A percentile compares a stretch with the other conserved stretches of the same genome.
These are phyloP conservation scores for Nicotiana tomentosiformis DNA, from an alignment of 257 asterid genomes.

Conservation along the genomic window DNA sequence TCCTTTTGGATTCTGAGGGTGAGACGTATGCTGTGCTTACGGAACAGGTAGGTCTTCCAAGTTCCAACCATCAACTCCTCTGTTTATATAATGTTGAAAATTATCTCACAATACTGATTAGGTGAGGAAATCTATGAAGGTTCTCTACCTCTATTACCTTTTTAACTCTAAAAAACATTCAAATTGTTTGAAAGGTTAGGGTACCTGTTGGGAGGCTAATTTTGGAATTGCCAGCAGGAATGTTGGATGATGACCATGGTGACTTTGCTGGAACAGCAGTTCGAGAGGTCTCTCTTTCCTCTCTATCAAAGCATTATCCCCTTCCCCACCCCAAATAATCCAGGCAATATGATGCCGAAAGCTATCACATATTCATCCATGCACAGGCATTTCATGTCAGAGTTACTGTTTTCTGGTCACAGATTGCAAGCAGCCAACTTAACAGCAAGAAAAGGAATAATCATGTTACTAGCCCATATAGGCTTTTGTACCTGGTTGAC, in stretches of 20 bases:
- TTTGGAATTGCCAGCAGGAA: slow-evolving; percentile 93
- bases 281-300: slow-evolving; percentile 70
- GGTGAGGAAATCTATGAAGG: background rate
- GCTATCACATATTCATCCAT: background rate
- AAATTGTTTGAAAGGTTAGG: slow-evolving; percentile 55
- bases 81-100: background rate
- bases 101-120: background rate
- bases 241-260: slow-evolving; percentile 88
- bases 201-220: slow-evolving; percentile 93
- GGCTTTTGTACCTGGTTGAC: background rate
- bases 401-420: background rate
- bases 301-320: background rate
- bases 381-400: background rate
- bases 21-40: slow-evolving; percentile 88
- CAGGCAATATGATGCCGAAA: background rate
- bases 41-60: slow-evolving; percentile 55
- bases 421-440: background rate
- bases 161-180: slow-evolving; percentile 16
- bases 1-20: slow-evolving; percentile 78
- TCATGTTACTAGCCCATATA: background rate
- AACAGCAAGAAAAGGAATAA: background rate
- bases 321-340: background rate
- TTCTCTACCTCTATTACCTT: background rate
- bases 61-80: slow-evolving; percentile 1
- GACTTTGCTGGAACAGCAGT: slow-evolving; percentile 90